A percentile compares a stretch with the other conserved stretches of the same genome.
phyloP scores from a whole-genome alignment of 345 rosid genomes.

The Linum usitatissimum region DNA sequence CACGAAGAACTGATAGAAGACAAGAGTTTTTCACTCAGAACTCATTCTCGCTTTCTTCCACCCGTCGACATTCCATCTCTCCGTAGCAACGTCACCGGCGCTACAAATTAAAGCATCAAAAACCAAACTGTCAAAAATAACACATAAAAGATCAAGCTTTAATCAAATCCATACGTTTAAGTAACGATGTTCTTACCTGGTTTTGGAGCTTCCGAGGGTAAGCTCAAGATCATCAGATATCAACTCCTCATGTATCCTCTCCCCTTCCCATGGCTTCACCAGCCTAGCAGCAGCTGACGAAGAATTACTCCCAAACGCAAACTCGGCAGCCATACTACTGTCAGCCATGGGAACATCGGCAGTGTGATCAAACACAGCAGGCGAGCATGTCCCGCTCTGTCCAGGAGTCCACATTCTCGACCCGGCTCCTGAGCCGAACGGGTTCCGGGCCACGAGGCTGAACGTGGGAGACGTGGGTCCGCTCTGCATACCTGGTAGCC shows the following conservation, averaged over 20 bases:
- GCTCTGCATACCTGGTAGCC: conserved; percentile 74
- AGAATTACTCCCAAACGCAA: conserved; percentile 69
- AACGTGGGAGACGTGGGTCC: conserved; percentile 88
- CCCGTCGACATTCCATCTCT: neutral
- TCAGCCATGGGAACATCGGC: conserved; percentile 81
- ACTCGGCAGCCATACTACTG: conserved; percentile 55
- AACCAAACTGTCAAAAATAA: neutral
- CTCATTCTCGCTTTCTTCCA: neutral
- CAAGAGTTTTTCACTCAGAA: neutral
- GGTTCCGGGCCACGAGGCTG: conserved; percentile 67
- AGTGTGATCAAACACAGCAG: conserved; percentile 69
- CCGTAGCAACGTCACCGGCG: neutral
- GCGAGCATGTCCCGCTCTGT: conserved; percentile 93
- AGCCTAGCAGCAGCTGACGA: conserved; percentile 37
- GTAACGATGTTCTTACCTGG: conserved; percentile 28
- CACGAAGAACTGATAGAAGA: neutral
- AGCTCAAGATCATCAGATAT: conserved; percentile 95
- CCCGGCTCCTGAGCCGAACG: conserved; percentile 65
- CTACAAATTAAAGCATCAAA: neutral
- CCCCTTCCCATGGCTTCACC: conserved; percentile 99
- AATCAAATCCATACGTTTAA: too few species aligned
- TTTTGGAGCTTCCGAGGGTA: conserved; percentile 84
- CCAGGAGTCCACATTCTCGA: conserved; percentile 93
- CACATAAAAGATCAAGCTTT: neutral
- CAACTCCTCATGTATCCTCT: conserved; percentile 88